phyloP scores from a whole-genome alignment of 1,139 yeast species.

The Suhomyces choctaworum region DNA sequence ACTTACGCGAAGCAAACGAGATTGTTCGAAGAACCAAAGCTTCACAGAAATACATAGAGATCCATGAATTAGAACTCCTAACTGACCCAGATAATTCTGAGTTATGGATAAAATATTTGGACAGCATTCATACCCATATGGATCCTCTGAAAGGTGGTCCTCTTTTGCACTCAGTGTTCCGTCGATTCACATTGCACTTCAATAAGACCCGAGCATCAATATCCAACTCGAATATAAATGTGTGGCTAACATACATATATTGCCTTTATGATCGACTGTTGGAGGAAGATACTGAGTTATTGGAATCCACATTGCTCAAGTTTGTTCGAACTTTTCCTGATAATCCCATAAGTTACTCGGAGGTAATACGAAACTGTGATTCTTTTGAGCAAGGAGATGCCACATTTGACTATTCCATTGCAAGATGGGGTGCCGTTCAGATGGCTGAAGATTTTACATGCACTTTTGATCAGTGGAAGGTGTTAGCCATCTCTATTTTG shows the following conservation, averaged over 20 bases:
- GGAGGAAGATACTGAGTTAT: constrained; percentile 9
- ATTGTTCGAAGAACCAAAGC: constrained; percentile 32
- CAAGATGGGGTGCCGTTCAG: constrained; percentile 11
- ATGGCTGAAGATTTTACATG: constrained; percentile 8
- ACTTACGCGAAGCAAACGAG: constrained; percentile 41
- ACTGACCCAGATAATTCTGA: constrained; percentile 19
- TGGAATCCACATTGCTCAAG: constrained; percentile 19
- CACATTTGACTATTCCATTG: constrained; percentile 11
- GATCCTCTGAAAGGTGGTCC: constrained; percentile 7
- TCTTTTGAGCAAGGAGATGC: constrained; percentile 13
- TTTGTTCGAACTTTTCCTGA: constrained; percentile 26
- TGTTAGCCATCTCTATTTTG: constrained; percentile 32
- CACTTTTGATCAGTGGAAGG: constrained; percentile 38
- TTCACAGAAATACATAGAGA: constrained; percentile 28
- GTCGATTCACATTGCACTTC: constrained; percentile 4
- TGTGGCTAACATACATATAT: constrained; percentile 35
- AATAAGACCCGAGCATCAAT: constrained; percentile 7
- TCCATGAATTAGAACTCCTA: constrained; percentile 24
- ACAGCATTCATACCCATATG: constrained; percentile 25
- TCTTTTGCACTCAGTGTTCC: constrained; percentile 11
- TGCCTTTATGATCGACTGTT: constrained; percentile 19
- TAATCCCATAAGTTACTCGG: constrained; percentile 31
- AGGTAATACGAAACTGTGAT: constrained; percentile 26
- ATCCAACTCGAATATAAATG: constrained; percentile 20
- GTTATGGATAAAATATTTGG: constrained; percentile 37